Base-by-base conservation (phyloP, 139 green algal genomes). In the Chlamydomonas sphaeroides region DNA sequence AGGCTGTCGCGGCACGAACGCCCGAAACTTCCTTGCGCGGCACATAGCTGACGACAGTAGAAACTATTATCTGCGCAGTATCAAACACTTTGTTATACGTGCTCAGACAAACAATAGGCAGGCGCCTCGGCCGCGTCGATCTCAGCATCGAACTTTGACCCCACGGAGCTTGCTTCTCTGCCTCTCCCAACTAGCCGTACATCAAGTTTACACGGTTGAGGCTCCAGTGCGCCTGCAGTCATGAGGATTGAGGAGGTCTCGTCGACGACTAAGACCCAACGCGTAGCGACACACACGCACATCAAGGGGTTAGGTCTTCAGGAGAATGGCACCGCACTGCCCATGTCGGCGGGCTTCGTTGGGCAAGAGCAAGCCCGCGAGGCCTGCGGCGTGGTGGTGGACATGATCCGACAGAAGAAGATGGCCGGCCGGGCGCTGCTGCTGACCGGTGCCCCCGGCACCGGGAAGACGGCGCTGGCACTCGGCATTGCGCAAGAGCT, bases 331-430 rank as follows among this genome's bases (percentile, higher is more conserved):
- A 88, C 63, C 0, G 92, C 96, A 11, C 76, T 95, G 32, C 84
- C 91, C 11, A 86, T 97, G 83, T 93, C 89, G 33, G 91, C 95
- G 0, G 97, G 97, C 18, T 99, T 98, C 79, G 95, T 99, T 5
- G 97, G 97, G 4, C 97, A 99, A 82, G 97, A 98, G 85, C 83
- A 95, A 61, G 95, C 96, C 0, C 91, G 97, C 2, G 97, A 99
- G 80, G 97, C 97, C 28, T 98, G 95, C 59, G 97, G 97, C 11
- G 86, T 99, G 2, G 94, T 99, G n/a, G 96, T 99, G 36, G 97
- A 98, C 78, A 98, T 99, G 95, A 99, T 99, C 89, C 78, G 89
- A 25, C 89, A 96, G 57, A 98, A 98, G 90, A 99, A 99, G 87
- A 99, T 99, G 97, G 97, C 97, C 4, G 95, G 95, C 8, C 89